A percentile compares a stretch with the other conserved stretches of the same genome.
These are phyloP conservation scores for Yamadazyma nakazawae DNA, from an alignment of 805 yeast genomes.

Conservation along the genomic window DNA sequence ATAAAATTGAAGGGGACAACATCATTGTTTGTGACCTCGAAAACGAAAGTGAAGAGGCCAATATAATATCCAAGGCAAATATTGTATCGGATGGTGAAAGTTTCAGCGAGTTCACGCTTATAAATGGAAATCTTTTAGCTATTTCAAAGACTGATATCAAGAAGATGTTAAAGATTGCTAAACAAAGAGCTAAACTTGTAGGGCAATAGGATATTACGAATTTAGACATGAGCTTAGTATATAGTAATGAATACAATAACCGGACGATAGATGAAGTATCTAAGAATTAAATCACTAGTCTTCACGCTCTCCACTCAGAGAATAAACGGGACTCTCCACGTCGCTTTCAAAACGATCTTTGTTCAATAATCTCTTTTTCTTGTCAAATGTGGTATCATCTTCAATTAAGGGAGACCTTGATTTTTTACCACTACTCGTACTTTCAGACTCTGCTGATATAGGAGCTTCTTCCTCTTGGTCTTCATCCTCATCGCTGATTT, in stretches of 20 bases:
- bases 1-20: conserved; percentile 10
- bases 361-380: conserved; percentile 7
- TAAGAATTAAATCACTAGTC: neutral
- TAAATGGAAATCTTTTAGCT: conserved; percentile 45
- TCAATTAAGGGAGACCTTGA: conserved; percentile 6
- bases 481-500: conserved; percentile 4
- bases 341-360: conserved; percentile 4
- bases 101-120: conserved; percentile 31
- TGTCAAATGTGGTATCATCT: conserved; percentile 4
- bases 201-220: neutral
- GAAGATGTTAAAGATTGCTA: conserved; percentile 47
- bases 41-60: conserved; percentile 15
- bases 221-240: neutral
- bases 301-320: neutral
- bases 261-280: neutral
- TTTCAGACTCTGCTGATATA: conserved; percentile 1
- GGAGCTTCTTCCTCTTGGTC: neutral
- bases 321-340: neutral
- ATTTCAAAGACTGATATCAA: conserved; percentile 47
- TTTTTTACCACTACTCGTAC: conserved; percentile 4
- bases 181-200: conserved; percentile 36
- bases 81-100: conserved; percentile 9
- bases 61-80: conserved; percentile 10
- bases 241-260: no score
- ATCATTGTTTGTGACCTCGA: conserved; percentile 14